Evolutionary conservation across 108 stramenopile genomes (phyloP), one percentile per base, ranked within the genome.

Genomic region (Poteriospumella lacustris): DNA sequence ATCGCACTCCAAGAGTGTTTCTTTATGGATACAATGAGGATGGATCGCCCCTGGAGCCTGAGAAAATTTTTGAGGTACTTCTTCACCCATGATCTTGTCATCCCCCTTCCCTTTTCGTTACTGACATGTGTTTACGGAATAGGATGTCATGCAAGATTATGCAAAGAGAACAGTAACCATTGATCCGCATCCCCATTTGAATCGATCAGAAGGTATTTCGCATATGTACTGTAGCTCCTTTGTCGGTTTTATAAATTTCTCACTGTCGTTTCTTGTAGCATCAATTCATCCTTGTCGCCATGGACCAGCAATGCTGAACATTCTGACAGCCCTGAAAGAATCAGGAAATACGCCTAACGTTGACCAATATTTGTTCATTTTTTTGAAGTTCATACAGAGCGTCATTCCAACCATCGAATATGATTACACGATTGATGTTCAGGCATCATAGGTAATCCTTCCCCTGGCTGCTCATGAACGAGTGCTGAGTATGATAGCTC

Each of bases 381-480:
- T 99, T 80, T 87, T 99, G 40, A 99, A 99, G 82, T 99, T 99
- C 81, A 95, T 99, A 31, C 89, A 88, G 67, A 88, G 88, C 73
- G 96, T 99, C 78, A 94, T 98, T 72, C 99, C 99, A 1, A 99
- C 97, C 9, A 97, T 99, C 67, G 94, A 93, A 80, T 99, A 98
- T 84, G 99, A 99, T 87, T 97, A 95, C 80, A 99, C 99, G 31
- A 91, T 92, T 90, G 93, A 95, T 58, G 97, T 98, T 34, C 83
- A 84, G 33, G 81, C 56, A 40, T 34, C 12, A 43, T 43, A 43
- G 29, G 91, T 90, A 42, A 92, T n/a, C n/a, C n/a, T n/a, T n/a
- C n/a, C n/a, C n/a, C n/a, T n/a, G n/a, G n/a, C n/a, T n/a, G n/a
- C n/a, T n/a, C n/a, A n/a, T n/a, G n/a, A n/a, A n/a, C n/a, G n/a